Percentiles rank a stretch among this genome's conserved stretches.
These are phyloP conservation scores for Solidago caesia DNA, from an alignment of 129 eudicot species.

Conservation along the genomic window DNA sequence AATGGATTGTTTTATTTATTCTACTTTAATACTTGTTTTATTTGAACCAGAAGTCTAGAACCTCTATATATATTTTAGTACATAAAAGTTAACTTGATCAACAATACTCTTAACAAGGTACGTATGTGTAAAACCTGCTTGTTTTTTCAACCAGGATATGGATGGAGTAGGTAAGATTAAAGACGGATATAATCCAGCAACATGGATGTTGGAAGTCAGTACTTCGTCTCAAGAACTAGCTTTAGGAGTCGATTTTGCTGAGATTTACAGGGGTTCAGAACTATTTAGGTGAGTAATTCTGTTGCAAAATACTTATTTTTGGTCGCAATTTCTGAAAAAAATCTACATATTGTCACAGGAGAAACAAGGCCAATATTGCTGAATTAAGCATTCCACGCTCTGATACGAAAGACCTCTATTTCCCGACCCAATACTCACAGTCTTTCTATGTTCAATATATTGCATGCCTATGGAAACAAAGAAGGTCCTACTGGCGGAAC, in stretches of 20 bases:
- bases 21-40: too few relatives aligned
- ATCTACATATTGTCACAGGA: slow-evolving; percentile 24
- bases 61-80: too few relatives aligned
- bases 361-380: slow-evolving; percentile 44
- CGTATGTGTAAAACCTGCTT: too few relatives aligned
- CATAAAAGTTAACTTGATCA: too few relatives aligned
- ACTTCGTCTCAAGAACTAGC: slow-evolving; percentile 46
- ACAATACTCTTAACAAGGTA: too few relatives aligned
- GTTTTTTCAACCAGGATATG: too few relatives aligned
- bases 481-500: slow-evolving; percentile 52
- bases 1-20: too few relatives aligned
- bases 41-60: too few relatives aligned
- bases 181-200: too few relatives aligned
- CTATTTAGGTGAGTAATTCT: slow-evolving; percentile 32
- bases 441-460: slow-evolving; percentile 35
- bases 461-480: slow-evolving; percentile 56
- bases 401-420: slow-evolving; percentile 38
- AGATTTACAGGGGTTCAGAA: slow-evolving; percentile 51
- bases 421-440: slow-evolving; percentile 40
- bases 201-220: too few relatives aligned
- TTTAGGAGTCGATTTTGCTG: slow-evolving; percentile 49
- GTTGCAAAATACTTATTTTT: neutral
- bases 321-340: too few relatives aligned
- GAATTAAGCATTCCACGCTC: slow-evolving; percentile 43
- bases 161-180: too few relatives aligned